phyloP scores from a whole-genome alignment of 768 basidiomycete genomes.

The Boletus patriciae region DNA sequence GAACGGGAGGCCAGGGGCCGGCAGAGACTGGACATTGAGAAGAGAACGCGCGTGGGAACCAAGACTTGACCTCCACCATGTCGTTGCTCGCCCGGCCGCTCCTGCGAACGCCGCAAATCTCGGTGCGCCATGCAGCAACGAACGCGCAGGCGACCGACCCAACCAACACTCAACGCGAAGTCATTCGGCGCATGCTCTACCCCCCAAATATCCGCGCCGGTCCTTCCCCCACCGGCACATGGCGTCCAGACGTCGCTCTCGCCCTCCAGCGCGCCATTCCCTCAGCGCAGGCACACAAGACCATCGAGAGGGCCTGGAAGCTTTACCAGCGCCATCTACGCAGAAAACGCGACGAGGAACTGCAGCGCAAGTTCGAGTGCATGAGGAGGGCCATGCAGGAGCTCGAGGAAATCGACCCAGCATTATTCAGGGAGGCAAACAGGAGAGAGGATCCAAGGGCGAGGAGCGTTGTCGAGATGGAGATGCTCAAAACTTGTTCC shows the following conservation, averaged over 20 bases:
- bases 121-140: slow-evolving; percentile 45
- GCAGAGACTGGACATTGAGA: slow-evolving; percentile 25
- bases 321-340: slow-evolving; percentile 76
- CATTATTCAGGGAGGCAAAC: slow-evolving; percentile 70
- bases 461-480: slow-evolving; percentile 55
- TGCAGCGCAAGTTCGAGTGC: slow-evolving; percentile 72
- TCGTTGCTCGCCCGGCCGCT: slow-evolving; percentile 35
- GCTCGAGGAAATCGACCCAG: slow-evolving; percentile 51
- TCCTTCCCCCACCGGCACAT: slow-evolving; percentile 75
- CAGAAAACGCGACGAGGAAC: slow-evolving; percentile 63
- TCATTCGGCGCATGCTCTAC: slow-evolving; percentile 78
- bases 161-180: slow-evolving; percentile 64
- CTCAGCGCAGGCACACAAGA: slow-evolving; percentile 85
- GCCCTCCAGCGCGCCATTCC: slow-evolving; percentile 84
- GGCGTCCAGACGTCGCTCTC: slow-evolving; percentile 76
- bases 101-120: slow-evolving; percentile 35
- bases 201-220: slow-evolving; percentile 71
- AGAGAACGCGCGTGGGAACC: slow-evolving; percentile 26
- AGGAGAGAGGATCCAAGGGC: slow-evolving; percentile 71
- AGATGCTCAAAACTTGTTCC: slow-evolving; percentile 59
- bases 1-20: slow-evolving; percentile 43
- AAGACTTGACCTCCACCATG: slow-evolving; percentile 30
- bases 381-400: slow-evolving; percentile 88
- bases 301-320: slow-evolving; percentile 88
- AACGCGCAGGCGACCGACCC: slow-evolving; percentile 24